These are phyloP conservation scores for Periconia digitata DNA, from an alignment of 2,329 filamentous ascomycete genomes.

Conservation along the genomic window DNA sequence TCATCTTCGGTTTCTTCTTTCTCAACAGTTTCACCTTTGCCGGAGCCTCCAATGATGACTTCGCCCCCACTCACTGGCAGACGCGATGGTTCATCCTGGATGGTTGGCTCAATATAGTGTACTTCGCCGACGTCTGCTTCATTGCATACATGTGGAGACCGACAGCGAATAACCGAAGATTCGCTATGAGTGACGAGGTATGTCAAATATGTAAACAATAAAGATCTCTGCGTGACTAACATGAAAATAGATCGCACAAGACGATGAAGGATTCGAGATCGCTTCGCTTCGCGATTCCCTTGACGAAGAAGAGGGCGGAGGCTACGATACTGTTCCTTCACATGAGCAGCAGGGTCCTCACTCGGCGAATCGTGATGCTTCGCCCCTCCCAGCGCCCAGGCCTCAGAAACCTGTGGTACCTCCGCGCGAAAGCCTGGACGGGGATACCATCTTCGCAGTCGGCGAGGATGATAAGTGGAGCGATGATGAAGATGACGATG, in stretches of 20 bases:
- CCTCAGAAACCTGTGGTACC: constrained; percentile 52
- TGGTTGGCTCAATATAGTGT: constrained; percentile 95
- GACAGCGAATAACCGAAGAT: constrained; percentile 92
- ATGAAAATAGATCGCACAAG: constrained; percentile 74
- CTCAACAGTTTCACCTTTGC: constrained; percentile 96
- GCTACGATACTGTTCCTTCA: constrained; percentile 44
- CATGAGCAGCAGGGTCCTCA: constrained; percentile 26
- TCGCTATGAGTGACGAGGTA: constrained; percentile 97
- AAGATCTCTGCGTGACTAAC: constrained; percentile 30
- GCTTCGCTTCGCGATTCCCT: constrained; percentile 80
- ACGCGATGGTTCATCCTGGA: constrained; percentile 96
- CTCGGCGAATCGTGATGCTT: constrained; percentile 41
- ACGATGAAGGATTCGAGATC: constrained; percentile 97
- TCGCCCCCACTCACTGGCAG: constrained; percentile 96
- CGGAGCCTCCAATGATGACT: constrained; percentile 79
- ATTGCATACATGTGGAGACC: constrained; percentile 96
- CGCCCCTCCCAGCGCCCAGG: constrained; percentile 56
- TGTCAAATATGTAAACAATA: constrained; percentile 15
- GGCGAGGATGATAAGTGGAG: constrained; percentile 86
- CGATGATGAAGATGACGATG: constrained; percentile 60
- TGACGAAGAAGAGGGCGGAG: constrained; percentile 61
- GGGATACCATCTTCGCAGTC: constrained; percentile 94
- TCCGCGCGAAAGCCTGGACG: constrained; percentile 69
- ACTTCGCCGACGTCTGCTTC: constrained; percentile 89
- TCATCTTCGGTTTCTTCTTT: constrained; percentile 98